Percentiles rank a stretch among this genome's conserved stretches.
These are phyloP conservation scores for Chlorella variabilis DNA, from an alignment of 163 green algal genomes.

Conservation along the genomic window DNA sequence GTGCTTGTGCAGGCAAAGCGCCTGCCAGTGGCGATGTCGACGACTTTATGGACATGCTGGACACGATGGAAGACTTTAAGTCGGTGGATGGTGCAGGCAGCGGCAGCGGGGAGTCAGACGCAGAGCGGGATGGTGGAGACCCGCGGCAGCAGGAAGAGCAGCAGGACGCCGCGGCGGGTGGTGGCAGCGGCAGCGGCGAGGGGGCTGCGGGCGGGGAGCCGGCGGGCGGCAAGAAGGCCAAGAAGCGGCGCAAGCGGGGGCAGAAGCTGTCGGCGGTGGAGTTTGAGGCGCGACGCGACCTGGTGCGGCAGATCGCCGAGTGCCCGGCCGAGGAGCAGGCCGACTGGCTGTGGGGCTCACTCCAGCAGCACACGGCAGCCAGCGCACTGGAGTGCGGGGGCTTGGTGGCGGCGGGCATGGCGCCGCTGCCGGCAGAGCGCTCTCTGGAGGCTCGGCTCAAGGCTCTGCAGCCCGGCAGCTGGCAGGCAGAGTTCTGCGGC, in stretches of 20 bases:
- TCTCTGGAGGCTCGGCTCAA: conserved; percentile 39
- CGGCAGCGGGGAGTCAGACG: background rate
- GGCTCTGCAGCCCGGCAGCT: background rate
- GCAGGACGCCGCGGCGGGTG: background rate
- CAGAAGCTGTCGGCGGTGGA: conserved; percentile 26
- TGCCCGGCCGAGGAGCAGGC: conserved; percentile 33
- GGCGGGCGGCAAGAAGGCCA: background rate
- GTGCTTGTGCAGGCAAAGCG: background rate
- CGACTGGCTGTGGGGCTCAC: conserved; percentile 47
- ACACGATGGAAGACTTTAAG: background rate
- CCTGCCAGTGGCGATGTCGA: conserved; percentile 26
- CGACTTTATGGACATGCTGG: conserved; percentile 29
- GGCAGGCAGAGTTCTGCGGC: conserved; percentile 13
- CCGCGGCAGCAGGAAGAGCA: background rate
- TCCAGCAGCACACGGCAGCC: conserved; percentile 26
- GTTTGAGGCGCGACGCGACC: conserved; percentile 28
- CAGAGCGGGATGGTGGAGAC: background rate
- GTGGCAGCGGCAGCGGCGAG: background rate
- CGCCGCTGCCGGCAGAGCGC: background rate
- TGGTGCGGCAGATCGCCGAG: conserved; percentile 30
- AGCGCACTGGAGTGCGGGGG: conserved; percentile 43
- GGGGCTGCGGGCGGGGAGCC: background rate
- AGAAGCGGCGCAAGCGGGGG: conserved; percentile 15
- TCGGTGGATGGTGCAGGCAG: background rate
- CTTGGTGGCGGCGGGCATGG: conserved; percentile 12